Evolutionary conservation across 2,329 filamentous ascomycete genomes (phyloP).

Genomic region (Penicillium sclerotiorum): DNA sequence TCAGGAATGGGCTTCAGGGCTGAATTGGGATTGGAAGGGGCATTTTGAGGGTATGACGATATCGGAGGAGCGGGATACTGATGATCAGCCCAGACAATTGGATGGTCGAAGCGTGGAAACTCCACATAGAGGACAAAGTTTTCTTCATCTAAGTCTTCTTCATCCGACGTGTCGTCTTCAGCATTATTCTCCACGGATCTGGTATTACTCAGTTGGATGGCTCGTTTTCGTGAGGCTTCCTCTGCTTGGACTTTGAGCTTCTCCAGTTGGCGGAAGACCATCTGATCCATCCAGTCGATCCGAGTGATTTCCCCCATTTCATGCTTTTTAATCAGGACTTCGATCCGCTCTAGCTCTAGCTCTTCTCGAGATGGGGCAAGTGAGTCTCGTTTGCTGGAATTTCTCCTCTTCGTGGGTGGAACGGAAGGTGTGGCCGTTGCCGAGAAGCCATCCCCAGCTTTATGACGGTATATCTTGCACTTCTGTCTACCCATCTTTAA

Average conservation of each 20-base stretch:
- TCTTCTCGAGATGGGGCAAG: constrained; percentile 66
- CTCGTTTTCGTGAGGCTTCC: constrained; percentile 63
- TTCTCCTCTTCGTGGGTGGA: constrained; percentile 57
- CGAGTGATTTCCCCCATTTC: constrained; percentile 95
- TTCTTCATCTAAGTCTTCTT: constrained; percentile 55
- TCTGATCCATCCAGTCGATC: constrained; percentile 92
- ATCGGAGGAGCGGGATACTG: constrained; percentile 86
- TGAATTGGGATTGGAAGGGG: constrained; percentile 67
- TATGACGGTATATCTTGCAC: constrained; percentile 80
- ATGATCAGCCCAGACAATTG: constrained; percentile 90
- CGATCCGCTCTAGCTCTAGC: constrained; percentile 84
- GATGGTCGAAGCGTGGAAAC: constrained; percentile 91
- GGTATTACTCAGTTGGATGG: constrained; percentile 36
- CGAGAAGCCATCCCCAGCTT: constrained; percentile 81
- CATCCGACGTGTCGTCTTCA: constrained; percentile 43
- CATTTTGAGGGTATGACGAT: constrained; percentile 69
- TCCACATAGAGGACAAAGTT: constrained; percentile 87
- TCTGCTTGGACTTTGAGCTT: constrained; percentile 70
- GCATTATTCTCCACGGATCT: constrained; percentile 25
- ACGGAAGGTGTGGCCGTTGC: constrained; percentile 76
- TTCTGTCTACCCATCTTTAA: constrained; percentile 90
- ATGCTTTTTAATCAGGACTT: constrained; percentile 92
- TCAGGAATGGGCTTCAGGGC: constrained; percentile 80
- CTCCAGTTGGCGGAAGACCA: constrained; percentile 89
- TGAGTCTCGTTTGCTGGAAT: constrained; percentile 49